Percentiles rank a stretch among this genome's conserved stretches.
Evolutionary conservation across 176 grass and related monocot genomes (phyloP).

Genomic region (Sorghum bicolor): DNA sequence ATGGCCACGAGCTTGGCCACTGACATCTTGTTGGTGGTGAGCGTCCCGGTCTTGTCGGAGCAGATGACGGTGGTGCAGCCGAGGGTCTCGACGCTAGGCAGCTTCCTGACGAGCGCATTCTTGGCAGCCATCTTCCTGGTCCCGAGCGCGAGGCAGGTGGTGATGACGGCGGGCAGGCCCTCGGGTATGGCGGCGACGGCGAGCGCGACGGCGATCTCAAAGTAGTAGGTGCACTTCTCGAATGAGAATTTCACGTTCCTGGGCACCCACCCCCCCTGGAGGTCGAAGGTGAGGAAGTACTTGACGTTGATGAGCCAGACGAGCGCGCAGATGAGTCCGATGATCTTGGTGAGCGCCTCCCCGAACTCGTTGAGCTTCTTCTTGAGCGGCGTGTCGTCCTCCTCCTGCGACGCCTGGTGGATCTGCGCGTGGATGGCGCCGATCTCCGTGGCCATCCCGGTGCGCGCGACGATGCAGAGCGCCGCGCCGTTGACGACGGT

Average conservation of each 20-base stretch:
- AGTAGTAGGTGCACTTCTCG: constrained; percentile 98
- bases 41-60: constrained; percentile 88
- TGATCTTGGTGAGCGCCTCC: constrained; percentile 79
- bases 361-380: constrained; percentile 98
- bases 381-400: constrained; percentile 86
- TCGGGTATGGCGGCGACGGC: constrained; percentile 91
- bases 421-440: constrained; percentile 95
- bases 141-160: constrained; percentile 83
- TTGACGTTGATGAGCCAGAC: constrained; percentile 98
- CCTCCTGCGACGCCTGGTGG: constrained; percentile 78
- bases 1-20: constrained; percentile 70
- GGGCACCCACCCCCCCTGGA: constrained; percentile 56
- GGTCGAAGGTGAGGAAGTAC: constrained; percentile 79
- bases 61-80: constrained; percentile 97
- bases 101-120: constrained; percentile 88
- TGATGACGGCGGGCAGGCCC: constrained; percentile 87
- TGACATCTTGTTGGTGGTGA: constrained; percentile 95
- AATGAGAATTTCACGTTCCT: constrained; percentile 71
- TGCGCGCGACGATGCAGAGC: constrained; percentile 77
- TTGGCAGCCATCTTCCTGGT: constrained; percentile 97
- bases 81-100: constrained; percentile 89
- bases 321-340: constrained; percentile 69
- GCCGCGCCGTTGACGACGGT: constrained; percentile 87
- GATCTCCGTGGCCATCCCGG: constrained; percentile 89
- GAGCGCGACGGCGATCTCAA: constrained; percentile 91